These are phyloP conservation scores for Cydonia oblonga DNA, from an alignment of 331 rosid species.

Conservation along the genomic window DNA sequence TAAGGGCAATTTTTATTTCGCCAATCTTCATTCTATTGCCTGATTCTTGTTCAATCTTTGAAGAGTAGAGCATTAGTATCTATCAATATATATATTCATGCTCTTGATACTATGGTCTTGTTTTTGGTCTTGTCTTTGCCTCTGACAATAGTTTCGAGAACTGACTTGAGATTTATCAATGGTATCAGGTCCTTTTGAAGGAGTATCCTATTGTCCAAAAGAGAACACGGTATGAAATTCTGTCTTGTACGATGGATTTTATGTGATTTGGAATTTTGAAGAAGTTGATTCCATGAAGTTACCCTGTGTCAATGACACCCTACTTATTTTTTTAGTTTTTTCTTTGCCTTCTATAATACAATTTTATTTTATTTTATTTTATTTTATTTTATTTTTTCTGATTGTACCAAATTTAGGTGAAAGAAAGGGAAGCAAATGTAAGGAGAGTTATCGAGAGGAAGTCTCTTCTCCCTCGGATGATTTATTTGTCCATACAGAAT, in stretches of 20 bases:
- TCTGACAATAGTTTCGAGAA: background rate
- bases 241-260: conserved; percentile 6
- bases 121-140: background rate
- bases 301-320: background rate
- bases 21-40: background rate
- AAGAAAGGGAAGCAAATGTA: conserved; percentile 48
- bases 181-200: conserved; percentile 82
- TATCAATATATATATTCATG: background rate
- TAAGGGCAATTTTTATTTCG: background rate
- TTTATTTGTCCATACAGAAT: conserved; percentile 72
- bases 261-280: background rate
- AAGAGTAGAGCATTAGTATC: background rate
- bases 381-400: too few relatives aligned
- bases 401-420: conserved; percentile 36
- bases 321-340: background rate
- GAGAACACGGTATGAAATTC: conserved; percentile 46
- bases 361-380: too few relatives aligned
- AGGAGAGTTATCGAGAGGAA: conserved; percentile 68
- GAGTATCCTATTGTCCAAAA: conserved; percentile 61
- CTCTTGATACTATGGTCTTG: background rate
- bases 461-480: conserved; percentile 88
- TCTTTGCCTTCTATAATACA: conserved; percentile 7
- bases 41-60: background rate
- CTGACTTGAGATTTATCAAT: conserved; percentile 6
- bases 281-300: background rate